phyloP scores from a whole-genome alignment of 208 protist species.

The Spongospora subterranea region DNA sequence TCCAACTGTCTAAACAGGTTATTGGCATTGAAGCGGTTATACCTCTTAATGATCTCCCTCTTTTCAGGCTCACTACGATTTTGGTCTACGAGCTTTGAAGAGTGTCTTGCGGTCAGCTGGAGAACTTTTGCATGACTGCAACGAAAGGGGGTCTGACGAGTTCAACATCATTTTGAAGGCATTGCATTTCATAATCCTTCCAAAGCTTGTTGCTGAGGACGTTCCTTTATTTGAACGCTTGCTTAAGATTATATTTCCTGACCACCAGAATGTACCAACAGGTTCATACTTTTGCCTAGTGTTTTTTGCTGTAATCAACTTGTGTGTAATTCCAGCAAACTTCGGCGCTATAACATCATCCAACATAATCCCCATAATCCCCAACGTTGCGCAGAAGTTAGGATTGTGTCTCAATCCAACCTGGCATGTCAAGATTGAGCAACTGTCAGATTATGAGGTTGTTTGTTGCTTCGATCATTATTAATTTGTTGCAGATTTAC shows the following conservation, averaged over 20 bases:
- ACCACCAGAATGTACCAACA: background rate
- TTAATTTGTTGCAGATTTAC: background rate
- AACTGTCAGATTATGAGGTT: slow-evolving; percentile 92
- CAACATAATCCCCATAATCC: too few relatives aligned
- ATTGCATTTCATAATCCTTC: slow-evolving; percentile 91
- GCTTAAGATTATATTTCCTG: slow-evolving; percentile 95
- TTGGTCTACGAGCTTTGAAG: slow-evolving; percentile 99
- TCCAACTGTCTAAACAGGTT: slow-evolving; percentile 84
- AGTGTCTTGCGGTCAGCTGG: slow-evolving; percentile 93
- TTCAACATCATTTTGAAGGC: slow-evolving; percentile 82
- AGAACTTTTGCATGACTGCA: slow-evolving; percentile 56
- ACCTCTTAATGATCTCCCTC: slow-evolving; percentile 70
- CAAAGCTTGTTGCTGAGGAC: slow-evolving; percentile 95
- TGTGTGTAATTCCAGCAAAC: too few relatives aligned
- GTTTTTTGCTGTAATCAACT: too few relatives aligned
- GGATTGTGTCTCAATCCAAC: slow-evolving; percentile 67
- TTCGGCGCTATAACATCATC: too few relatives aligned
- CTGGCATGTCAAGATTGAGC: slow-evolving; percentile 96
- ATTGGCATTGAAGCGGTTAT: background rate
- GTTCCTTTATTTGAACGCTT: slow-evolving; percentile 90
- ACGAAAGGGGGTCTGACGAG: background rate
- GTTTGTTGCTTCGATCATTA: background rate
- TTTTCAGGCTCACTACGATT: slow-evolving; percentile 99
- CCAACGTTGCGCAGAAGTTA: background rate
- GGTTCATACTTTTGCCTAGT: too few relatives aligned